Percentiles rank a stretch among this genome's conserved stretches.
Conservation (phyloP, 1,284 basidiomycete genomes). For the Malassezia brasiliensis region DNA sequence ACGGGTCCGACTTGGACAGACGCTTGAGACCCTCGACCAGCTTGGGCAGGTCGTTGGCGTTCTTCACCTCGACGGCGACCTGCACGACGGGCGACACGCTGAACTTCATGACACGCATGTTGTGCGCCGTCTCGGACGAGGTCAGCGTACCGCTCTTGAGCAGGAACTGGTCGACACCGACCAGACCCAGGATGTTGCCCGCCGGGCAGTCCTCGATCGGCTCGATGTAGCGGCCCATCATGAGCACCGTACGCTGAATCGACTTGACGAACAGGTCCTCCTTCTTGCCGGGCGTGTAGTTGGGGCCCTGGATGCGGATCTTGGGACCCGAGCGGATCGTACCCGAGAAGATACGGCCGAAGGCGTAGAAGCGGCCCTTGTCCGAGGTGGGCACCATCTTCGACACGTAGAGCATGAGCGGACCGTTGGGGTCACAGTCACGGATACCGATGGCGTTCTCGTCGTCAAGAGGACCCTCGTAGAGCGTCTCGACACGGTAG, state of each 20-base stretch:
- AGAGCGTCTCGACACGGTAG: conserved; percentile 98
- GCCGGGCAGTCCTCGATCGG: conserved; percentile 98
- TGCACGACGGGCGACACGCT: conserved; percentile 94
- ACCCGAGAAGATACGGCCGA: conserved; percentile 99
- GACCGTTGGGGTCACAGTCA: conserved; percentile 93
- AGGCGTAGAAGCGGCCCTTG: conserved; percentile 99
- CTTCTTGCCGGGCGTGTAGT: conserved; percentile 98
- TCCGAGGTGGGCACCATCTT: conserved; percentile 99
- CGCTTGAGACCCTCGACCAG: conserved; percentile 99
- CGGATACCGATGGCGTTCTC: conserved; percentile 97
- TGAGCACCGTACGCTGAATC: conserved; percentile 95
- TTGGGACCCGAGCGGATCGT: conserved; percentile 94
- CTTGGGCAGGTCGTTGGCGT: conserved; percentile 96
- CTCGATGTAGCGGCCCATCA: conserved; percentile 99
- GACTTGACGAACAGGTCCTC: conserved; percentile 97
- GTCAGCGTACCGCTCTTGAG: conserved; percentile 95
- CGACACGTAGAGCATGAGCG: conserved; percentile 96
- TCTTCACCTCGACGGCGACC: conserved; percentile 99
- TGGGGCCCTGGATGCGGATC: conserved; percentile 98
- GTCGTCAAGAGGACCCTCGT: conserved; percentile 99
- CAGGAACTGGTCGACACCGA: conserved; percentile 99
- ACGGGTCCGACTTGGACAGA: conserved; percentile 98
- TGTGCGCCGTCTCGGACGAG: conserved; percentile 95
- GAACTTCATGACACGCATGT: conserved; percentile 97
- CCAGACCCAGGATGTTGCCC: conserved; percentile 97